These are phyloP conservation scores for Hsuehochloa calcarea DNA, from an alignment of 176 grass and related monocot species.

Conservation along the genomic window DNA sequence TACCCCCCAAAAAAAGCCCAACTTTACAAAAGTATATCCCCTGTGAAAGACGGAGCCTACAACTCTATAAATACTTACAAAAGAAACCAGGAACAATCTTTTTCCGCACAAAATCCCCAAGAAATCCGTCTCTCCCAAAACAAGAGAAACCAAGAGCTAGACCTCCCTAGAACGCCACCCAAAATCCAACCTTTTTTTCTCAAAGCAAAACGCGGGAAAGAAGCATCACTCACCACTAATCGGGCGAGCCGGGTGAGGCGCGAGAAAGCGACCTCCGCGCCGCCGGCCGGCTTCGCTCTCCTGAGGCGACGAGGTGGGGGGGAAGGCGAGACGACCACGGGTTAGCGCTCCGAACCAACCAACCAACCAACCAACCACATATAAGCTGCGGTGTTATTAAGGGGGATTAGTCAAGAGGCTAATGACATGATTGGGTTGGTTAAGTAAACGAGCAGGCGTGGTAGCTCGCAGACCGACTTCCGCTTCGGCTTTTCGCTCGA, in stretches of 20 bases:
- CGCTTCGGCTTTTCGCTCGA: too few species aligned
- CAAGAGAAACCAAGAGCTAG: neutral
- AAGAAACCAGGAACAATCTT: neutral
- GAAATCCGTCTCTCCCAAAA: neutral
- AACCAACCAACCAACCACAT: neutral
- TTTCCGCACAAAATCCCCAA: neutral
- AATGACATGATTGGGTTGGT: neutral
- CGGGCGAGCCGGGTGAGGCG: neutral
- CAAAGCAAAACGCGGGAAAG: neutral
- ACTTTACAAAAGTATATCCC: neutral
- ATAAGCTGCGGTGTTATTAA: neutral
- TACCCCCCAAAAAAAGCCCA: neutral
- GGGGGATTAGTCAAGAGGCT: neutral
- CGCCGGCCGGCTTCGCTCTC: neutral
- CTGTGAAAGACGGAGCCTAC: neutral
- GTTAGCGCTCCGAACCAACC: neutral
- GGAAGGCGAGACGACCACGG: neutral
- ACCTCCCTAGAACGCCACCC: neutral
- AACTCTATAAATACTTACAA: neutral
- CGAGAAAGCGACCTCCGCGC: neutral
- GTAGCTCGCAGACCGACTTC: too few species aligned
- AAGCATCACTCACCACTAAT: neutral
- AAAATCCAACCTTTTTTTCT: neutral
- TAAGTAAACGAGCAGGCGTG: neutral
- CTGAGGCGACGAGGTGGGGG: neutral